phyloP scores from a whole-genome alignment of 1,139 yeast genomes.

The Petasospora fabianii region DNA sequence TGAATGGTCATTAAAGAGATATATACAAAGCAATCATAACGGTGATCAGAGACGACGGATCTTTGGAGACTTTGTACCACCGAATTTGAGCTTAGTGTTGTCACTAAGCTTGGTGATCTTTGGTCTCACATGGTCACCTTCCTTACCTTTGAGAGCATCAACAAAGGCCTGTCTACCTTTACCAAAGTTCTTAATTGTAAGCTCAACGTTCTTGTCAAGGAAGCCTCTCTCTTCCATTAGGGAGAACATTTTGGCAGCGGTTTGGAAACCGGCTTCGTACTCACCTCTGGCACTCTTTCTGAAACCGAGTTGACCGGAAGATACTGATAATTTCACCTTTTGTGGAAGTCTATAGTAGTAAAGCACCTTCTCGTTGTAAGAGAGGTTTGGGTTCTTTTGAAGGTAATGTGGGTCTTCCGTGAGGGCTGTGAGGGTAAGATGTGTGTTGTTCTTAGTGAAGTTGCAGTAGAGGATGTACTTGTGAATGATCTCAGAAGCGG shows the following conservation, averaged over 20 bases:
- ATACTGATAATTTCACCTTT: slow-evolving; percentile 60
- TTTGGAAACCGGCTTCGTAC: slow-evolving; percentile 93
- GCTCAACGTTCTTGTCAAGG: slow-evolving; percentile 59
- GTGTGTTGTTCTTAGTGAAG: slow-evolving; percentile 81
- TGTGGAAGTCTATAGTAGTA: slow-evolving; percentile 81
- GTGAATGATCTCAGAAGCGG: slow-evolving; percentile 21
- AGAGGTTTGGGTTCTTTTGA: slow-evolving; percentile 44
- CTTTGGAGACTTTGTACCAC: slow-evolving; percentile 87
- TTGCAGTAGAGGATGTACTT: slow-evolving; percentile 73
- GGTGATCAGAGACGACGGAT: slow-evolving; percentile 63
- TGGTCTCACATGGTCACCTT: slow-evolving; percentile 67
- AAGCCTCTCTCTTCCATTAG: slow-evolving; percentile 59
- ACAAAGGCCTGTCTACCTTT: slow-evolving; percentile 87
- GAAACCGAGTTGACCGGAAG: slow-evolving; percentile 74
- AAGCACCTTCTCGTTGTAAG: slow-evolving; percentile 72
- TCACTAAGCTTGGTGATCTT: slow-evolving; percentile 70
- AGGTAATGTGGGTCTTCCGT: slow-evolving; percentile 61
- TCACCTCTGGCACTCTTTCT: slow-evolving; percentile 82
- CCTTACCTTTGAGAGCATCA: slow-evolving; percentile 84
- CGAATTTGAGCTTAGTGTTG: slow-evolving; percentile 77
- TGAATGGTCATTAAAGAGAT: slow-evolving; percentile 6
- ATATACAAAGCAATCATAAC: slow-evolving; percentile 1
- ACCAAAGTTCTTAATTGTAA: slow-evolving; percentile 78
- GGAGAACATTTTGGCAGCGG: slow-evolving; percentile 69
- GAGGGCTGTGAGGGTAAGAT: slow-evolving; percentile 69